Percentiles rank a stretch among this genome's conserved stretches.
These are phyloP conservation scores for Dendrostoma leiphaemia DNA, from an alignment of 2,329 filamentous ascomycete genomes.

Conservation along the genomic window DNA sequence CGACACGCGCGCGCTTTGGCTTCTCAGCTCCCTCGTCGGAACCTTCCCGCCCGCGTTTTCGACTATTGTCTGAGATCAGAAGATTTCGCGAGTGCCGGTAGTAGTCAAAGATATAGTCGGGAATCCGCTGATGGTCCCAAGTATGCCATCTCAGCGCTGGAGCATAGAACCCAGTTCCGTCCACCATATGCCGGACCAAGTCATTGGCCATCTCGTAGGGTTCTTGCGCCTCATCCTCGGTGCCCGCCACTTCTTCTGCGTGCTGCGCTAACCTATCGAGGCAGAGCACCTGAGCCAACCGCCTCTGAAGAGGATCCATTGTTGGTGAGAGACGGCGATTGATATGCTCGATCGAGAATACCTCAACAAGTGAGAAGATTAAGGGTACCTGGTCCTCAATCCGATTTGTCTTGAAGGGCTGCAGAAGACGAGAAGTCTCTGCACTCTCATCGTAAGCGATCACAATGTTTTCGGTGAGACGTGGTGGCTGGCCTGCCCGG, in stretches of 20 bases:
- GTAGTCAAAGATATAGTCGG: constrained; percentile 45
- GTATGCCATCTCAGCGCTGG: constrained; percentile 14
- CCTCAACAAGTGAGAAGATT: constrained; percentile 48
- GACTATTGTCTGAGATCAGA: constrained; percentile 22
- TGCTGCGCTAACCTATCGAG: constrained; percentile 33
- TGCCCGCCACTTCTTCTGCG: constrained; percentile 25
- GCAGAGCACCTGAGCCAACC: constrained; percentile 32
- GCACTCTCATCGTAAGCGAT: constrained; percentile 55
- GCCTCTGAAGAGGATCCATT: constrained; percentile 43
- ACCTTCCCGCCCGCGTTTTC: constrained; percentile 48
- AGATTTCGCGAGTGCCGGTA: constrained; percentile 41
- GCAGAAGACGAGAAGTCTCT: constrained; percentile 33
- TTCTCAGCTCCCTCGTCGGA: constrained; percentile 27
- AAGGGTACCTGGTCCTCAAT: constrained; percentile 32
- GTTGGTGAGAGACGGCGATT: constrained; percentile 41
- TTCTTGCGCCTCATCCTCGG: constrained; percentile 27
- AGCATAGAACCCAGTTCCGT: constrained; percentile 15
- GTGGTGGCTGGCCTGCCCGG: background rate
- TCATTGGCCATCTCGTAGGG: constrained; percentile 46
- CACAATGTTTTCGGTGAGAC: constrained; percentile 36
- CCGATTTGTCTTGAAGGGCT: constrained; percentile 20
- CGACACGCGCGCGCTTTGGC: constrained; percentile 30
- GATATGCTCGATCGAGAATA: constrained; percentile 56
- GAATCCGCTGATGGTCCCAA: constrained; percentile 48
- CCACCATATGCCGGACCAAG: constrained; percentile 31